Evolutionary conservation across 345 rosid genomes (phyloP), one percentile per base, ranked within the genome.

Genomic region (Geranium rotundifolium): DNA sequence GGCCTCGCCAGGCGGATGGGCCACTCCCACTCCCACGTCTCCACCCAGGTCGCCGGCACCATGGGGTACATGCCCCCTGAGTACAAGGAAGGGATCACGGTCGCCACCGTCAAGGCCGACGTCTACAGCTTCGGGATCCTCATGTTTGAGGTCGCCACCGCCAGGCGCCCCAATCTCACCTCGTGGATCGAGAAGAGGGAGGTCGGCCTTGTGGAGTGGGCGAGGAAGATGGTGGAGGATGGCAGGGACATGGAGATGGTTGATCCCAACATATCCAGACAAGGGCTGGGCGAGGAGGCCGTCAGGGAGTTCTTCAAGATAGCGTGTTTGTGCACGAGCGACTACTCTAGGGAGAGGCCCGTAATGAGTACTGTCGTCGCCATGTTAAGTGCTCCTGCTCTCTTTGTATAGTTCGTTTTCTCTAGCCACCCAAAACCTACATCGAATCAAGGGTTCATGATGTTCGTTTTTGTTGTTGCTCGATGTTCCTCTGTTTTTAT

Each of bases 21-120:
- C 2, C 29, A 63, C 29, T 76, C 84, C 0, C 83, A 66, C 6
- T 76, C 98, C 2, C 98, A 89, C 58, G 91, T 89, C 1, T 92
- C 95, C n/a, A 92, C 95, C 2, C 95, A 92, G 29, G 87, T 87
- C 0, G 98, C 98, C 1, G 96, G 96, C 7, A 89, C 96, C 0
- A 84, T 89, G 87, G 98, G 98, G 13, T 92, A 92, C 71, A 92
- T 92, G 98, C 96, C 98, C 1, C 98, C 98, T 55, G 98, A 92
- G 81, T 92, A 82, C 68, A 72, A 72, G 73, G 91, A 79, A 5
- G 98, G 98, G 39, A 75, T 71, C 63, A 85, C 86, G 1, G 72
- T 74, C 0, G 96, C 98, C 0, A 87, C 96, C 0, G 69, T 71
- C 23, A 69, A 68, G 63, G 88, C 87, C 0, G 98, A 92, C 17